phyloP scores from a whole-genome alignment of 1,284 basidiomycete species.

The Taiwanofungus camphoratus region DNA sequence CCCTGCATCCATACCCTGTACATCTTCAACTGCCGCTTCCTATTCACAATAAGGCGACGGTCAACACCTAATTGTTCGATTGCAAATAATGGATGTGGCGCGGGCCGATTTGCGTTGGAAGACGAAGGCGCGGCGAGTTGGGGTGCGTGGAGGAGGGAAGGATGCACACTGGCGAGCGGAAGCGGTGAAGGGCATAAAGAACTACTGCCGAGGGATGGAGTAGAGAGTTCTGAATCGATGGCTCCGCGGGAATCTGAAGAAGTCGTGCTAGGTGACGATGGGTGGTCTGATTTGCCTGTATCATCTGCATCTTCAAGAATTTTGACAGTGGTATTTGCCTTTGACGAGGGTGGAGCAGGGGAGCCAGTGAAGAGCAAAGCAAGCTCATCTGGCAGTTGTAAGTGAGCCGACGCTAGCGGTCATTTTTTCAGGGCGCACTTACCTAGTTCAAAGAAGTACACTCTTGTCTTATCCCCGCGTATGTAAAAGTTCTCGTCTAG shows the following conservation, averaged over 20 bases:
- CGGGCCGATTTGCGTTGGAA: constrained; percentile 10
- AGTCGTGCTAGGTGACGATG: too few relatives aligned
- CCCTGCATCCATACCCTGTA: constrained; percentile 94
- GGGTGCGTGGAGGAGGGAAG: constrained; percentile 14
- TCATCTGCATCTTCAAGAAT: constrained; percentile 34
- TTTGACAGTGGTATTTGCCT: constrained; percentile 29
- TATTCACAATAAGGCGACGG: constrained; percentile 84
- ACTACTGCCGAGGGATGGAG: background rate
- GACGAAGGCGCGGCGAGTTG: too few relatives aligned
- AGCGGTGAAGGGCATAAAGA: background rate
- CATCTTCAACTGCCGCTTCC: constrained; percentile 92
- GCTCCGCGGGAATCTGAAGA: too few relatives aligned
- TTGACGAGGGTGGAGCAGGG: constrained; percentile 29
- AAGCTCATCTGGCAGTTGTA: constrained; percentile 61
- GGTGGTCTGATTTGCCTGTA: constrained; percentile 15
- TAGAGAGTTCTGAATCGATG: background rate
- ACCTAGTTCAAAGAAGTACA: constrained; percentile 92
- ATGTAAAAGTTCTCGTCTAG: constrained; percentile 93
- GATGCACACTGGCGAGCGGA: constrained; percentile 5
- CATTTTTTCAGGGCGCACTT: constrained; percentile 13
- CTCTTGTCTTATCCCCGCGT: constrained; percentile 92
- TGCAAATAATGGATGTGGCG: constrained; percentile 51
- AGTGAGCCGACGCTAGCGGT: background rate
- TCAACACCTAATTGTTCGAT: constrained; percentile 81
- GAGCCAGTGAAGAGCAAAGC: constrained; percentile 72